A percentile compares a stretch with the other conserved stretches of the same genome.
phyloP scores from a whole-genome alignment of 768 basidiomycete species.

The Mycena albidolilacea region DNA sequence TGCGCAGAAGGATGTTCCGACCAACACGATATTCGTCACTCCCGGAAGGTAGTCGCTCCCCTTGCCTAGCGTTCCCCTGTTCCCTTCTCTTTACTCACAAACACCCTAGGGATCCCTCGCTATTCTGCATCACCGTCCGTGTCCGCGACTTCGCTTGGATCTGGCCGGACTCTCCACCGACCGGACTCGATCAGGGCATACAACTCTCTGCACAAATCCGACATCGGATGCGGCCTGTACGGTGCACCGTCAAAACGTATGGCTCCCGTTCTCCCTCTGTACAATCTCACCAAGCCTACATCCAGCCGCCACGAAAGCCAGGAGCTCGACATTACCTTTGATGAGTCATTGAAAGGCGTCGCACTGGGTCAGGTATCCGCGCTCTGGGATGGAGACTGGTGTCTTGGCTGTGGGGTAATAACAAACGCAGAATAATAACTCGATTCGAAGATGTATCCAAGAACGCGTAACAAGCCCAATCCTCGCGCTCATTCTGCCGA shows the following conservation, averaged over 20 bases:
- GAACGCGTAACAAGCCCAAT: too few relatives aligned
- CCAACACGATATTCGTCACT: slow-evolving; percentile 83
- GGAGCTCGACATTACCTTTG: slow-evolving; percentile 61
- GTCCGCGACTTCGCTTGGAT: slow-evolving; percentile 82
- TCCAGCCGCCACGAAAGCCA: not conserved
- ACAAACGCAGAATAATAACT: not conserved
- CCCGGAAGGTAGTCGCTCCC: slow-evolving; percentile 68
- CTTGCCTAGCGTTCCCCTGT: not conserved
- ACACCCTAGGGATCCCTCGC: slow-evolving; percentile 67
- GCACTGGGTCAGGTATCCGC: slow-evolving; percentile 87
- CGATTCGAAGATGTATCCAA: too few relatives aligned
- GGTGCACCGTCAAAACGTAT: slow-evolving; percentile 68
- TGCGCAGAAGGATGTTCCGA: slow-evolving; percentile 72
- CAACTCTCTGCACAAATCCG: slow-evolving; percentile 72
- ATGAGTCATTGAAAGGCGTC: slow-evolving; percentile 75
- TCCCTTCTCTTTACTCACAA: slow-evolving; percentile 3
- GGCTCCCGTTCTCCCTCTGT: slow-evolving; percentile 36
- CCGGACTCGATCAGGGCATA: slow-evolving; percentile 62
- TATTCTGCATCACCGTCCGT: slow-evolving; percentile 59
- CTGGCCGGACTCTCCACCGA: slow-evolving; percentile 73
- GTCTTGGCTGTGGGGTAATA: slow-evolving; percentile 88
- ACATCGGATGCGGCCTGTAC: slow-evolving; percentile 73
- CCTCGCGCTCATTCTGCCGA: too few relatives aligned
- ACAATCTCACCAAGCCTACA: not conserved
- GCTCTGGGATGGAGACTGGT: slow-evolving; percentile 82